Evolutionary conservation across 768 basidiomycete genomes (phyloP), one percentile per base, ranked within the genome.

Genomic region (Podaxis sp.): DNA sequence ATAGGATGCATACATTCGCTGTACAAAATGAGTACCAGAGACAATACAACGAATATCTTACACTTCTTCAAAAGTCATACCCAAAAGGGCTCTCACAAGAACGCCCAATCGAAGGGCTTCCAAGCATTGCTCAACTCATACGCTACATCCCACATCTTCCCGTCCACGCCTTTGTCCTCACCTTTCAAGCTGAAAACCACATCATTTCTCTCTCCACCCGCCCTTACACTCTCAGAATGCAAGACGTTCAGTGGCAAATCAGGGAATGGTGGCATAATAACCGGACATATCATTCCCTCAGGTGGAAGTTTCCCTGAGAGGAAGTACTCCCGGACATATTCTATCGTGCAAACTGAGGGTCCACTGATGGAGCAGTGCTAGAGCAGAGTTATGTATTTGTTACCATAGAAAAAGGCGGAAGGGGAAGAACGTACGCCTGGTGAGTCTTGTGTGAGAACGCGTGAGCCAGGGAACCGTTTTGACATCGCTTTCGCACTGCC

Each of bases 371-470:
- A 79, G 43, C 66, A 68, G 64, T 80, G 78, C 74, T 78, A 40
- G n/a, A 29, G 25, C 36, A 17, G 13, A 25, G 11, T 12, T 12
- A 13, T 8, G 17, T 59, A 43, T 9, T 41, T 6, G 27, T 38
- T 2, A 59, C n/a, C 25, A 40, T 37, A 33, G 25, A 8, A 12
- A 24, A 68, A 50, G 22, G 49, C 7, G 13, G 25, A 24, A 8
- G 8, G 24, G 49, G 13, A 3, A 50, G 49, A 9, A 25, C 49
- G 22, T 67, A 81, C 79, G 6, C 80, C 78, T 12, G 74, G 66
- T 7, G 77, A 77, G 25, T 79, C 76, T 61, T 80, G 78, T 6
- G 76, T 78, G 19, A 81, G 67, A 12, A 81, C 76, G 15, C 77
- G 74, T 2, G 79, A 76, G n/a, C 67, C 68, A 2, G 69, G 63